Evolutionary conservation across 192 early-diverging fungal genomes (phyloP).

Genomic region (Backusella psychrophila): DNA sequence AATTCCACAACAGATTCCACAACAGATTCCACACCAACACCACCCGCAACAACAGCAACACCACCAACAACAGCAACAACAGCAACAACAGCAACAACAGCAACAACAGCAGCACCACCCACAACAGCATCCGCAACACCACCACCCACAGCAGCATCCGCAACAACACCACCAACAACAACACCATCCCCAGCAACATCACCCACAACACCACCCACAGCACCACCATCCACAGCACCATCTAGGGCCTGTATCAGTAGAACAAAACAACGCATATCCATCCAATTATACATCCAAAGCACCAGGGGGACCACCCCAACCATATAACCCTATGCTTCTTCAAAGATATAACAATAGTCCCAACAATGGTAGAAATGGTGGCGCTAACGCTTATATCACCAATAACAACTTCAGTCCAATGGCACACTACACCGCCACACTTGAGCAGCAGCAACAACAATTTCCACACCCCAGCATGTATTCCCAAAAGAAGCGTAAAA

Average conservation of each 20-base stretch:
- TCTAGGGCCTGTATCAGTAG: not conserved
- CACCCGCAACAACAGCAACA: not conserved
- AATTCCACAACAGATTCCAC: not conserved
- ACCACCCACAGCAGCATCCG: not conserved
- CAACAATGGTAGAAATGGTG: not conserved
- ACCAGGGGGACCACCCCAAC: not conserved
- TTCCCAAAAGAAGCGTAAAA: not conserved
- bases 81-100: not conserved
- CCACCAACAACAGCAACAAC: not conserved
- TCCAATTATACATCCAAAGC: slow-evolving; percentile 6
- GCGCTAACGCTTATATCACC: not conserved
- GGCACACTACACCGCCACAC: not conserved
- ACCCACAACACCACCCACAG: not conserved
- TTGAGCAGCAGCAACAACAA: not conserved
- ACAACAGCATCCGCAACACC: not conserved
- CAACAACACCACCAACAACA: not conserved
- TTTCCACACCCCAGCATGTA: not conserved
- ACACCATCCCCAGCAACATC: not conserved
- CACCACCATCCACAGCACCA: not conserved
- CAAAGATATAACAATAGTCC: not conserved
- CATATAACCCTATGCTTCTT: not conserved
- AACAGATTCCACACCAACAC: not conserved
- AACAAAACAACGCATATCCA: slow-evolving; percentile 1
- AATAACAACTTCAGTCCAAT: not conserved
- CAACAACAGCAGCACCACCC: not conserved